Evolutionary conservation across 75 land plant species (phyloP).

Genomic region (Pinus albicaulis): DNA sequence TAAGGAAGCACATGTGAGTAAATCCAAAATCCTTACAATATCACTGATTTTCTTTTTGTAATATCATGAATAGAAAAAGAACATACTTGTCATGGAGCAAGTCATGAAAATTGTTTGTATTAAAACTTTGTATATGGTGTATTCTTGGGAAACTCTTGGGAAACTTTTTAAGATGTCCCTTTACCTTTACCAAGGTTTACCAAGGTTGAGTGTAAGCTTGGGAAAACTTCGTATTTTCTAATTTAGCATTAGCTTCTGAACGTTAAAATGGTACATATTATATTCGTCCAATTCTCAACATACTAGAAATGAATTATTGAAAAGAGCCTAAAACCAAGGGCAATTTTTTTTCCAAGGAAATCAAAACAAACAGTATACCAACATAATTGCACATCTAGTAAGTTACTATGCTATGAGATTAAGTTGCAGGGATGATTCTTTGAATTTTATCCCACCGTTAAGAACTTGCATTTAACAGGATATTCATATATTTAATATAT

Average conservation of each 20-base stretch:
- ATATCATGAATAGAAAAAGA: background rate
- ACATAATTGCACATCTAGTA: background rate
- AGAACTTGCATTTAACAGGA: background rate
- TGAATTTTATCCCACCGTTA: background rate
- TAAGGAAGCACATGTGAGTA: background rate
- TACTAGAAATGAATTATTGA: background rate
- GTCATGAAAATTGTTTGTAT: too few species aligned
- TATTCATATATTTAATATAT: background rate
- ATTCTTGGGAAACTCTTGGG: too few species aligned
- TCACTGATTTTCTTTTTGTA: background rate
- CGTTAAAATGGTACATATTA: background rate
- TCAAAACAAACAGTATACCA: background rate
- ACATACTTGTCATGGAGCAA: background rate
- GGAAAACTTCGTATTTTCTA: too few species aligned
- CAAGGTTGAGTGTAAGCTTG: too few species aligned
- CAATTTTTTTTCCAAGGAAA: too few species aligned
- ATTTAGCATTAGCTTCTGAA: background rate
- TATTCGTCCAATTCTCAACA: background rate
- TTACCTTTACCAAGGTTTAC: too few species aligned
- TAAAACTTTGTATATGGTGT: too few species aligned
- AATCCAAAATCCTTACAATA: background rate
- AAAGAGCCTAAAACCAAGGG: background rate
- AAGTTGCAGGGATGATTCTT: background rate
- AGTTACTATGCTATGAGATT: background rate
- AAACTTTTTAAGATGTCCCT: too few species aligned